A percentile compares a stretch with the other conserved stretches of the same genome.
phyloP scores from a whole-genome alignment of 768 basidiomycete species.

The Mycena olivaceomarginata region DNA sequence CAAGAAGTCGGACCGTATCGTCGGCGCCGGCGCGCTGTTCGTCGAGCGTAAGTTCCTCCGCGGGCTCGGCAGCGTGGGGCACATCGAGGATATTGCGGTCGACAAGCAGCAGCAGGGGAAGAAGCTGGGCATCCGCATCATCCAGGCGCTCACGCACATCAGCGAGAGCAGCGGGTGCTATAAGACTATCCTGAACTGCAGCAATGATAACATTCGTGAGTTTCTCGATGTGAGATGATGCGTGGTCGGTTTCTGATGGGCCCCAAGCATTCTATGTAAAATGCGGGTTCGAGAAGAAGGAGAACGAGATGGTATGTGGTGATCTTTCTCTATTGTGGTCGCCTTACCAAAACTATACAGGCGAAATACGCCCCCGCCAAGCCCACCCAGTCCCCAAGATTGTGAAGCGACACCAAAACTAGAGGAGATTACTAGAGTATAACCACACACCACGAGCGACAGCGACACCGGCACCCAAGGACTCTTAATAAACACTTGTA shows the following conservation, averaged over 20 bases:
- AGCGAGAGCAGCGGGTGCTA: conserved; percentile 90
- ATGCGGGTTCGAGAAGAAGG: conserved; percentile 94
- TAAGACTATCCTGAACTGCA: conserved; percentile 99
- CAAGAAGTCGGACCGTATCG: conserved; percentile 83
- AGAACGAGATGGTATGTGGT: conserved; percentile 90
- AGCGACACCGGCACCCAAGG: background rate
- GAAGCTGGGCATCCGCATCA: conserved; percentile 92
- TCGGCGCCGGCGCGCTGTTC: conserved; percentile 89
- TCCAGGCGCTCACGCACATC: conserved; percentile 89
- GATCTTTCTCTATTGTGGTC: background rate
- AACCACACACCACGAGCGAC: background rate
- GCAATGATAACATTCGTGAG: conserved; percentile 93
- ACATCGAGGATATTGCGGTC: conserved; percentile 99
- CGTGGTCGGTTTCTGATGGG: conserved; percentile 32
- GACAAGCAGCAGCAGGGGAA: conserved; percentile 92
- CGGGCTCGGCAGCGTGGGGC: conserved; percentile 90
- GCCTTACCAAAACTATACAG: conserved; percentile 52
- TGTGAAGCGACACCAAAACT: conserved; percentile 32
- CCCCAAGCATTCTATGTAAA: conserved; percentile 94
- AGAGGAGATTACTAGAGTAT: conserved; percentile 8
- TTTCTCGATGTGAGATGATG: conserved; percentile 45
- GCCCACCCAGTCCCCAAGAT: conserved; percentile 42
- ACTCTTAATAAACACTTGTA: conserved; percentile 36
- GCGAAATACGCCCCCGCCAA: conserved; percentile 75
- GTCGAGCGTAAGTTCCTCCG: conserved; percentile 97